Base-by-base conservation (phyloP, 371 early-diverging fungal species). In the Mortierella sp. region DNA sequence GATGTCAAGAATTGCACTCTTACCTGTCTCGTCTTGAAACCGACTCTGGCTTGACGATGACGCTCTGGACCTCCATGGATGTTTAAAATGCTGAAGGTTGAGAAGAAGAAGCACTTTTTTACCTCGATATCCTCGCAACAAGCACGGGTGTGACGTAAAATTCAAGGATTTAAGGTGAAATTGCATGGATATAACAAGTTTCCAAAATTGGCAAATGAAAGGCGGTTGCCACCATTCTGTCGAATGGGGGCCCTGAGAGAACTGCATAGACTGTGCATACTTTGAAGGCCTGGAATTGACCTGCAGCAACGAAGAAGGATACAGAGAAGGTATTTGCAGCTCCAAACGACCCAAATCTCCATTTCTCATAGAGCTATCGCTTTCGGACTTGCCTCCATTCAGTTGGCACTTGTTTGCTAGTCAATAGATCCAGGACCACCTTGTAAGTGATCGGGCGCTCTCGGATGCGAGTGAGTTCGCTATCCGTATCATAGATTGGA, bases 61-160 rank as follows among this genome's bases (percentile, higher is more conserved):
- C 75, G 57, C 72, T 82, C 55, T 81, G 73, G 59, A 57, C 81
- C 48, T 82, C 77, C 82, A 82, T 82, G n/a, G 74, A 31, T 61
- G 61, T 61, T 61, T 31, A 61, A 61, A 19, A 34, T 61, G 61
- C 34, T 59, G 61, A 34, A 31, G 37, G 31, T 34, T 31, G 61
- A 19, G 61, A 28, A 59, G 14, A 28, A 31, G 59, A 61, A 5
- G 61, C 61, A 28, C 59, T 28, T 16, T 59, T 11, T 26, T 26
- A 26, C 10, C n/a, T 54, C 21, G 0, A n/a, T 26, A n/a, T 26
- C n/a, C 16, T 21, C 21, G 21, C 53, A n/a, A n/a, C n/a, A n/a
- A n/a, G n/a, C n/a, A n/a, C n/a, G n/a, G n/a, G 53, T 5, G 4
- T 24, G 19, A 24, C 54, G 54, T 24, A 54, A 3, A n/a, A n/a